Percentiles rank a stretch among this genome's conserved stretches.
Conservation (phyloP, 148 eudicot genomes). For the Agrostemma githago region DNA sequence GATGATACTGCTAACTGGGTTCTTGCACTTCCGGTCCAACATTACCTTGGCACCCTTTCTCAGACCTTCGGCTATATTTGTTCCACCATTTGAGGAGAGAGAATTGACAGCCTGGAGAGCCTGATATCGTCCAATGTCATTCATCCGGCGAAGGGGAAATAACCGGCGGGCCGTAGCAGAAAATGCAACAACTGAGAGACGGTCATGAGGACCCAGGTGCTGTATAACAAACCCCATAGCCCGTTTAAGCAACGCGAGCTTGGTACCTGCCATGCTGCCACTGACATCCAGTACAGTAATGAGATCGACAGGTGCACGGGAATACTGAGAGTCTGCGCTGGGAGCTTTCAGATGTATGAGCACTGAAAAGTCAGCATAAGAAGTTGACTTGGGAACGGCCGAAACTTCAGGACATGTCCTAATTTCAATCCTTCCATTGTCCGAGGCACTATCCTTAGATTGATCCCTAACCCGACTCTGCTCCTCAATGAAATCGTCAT, state of each 20-base stretch:
- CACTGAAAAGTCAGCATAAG: slow-evolving; percentile 46
- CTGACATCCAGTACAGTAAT: slow-evolving; percentile 81
- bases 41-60: slow-evolving; percentile 70
- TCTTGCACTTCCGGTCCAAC: slow-evolving; percentile 65
- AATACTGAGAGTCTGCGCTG: slow-evolving; percentile 29
- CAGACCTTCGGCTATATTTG: slow-evolving; percentile 84
- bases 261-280: slow-evolving; percentile 93
- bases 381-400: slow-evolving; percentile 34
- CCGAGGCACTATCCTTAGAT: slow-evolving; percentile 15
- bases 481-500: slow-evolving; percentile 61
- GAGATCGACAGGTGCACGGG: slow-evolving; percentile 74
- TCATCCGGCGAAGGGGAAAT: slow-evolving; percentile 71
- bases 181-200: slow-evolving; percentile 74
- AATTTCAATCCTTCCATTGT: slow-evolving; percentile 33
- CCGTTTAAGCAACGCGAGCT: slow-evolving; percentile 76
- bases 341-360: slow-evolving; percentile 75
- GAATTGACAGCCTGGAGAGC: slow-evolving; percentile 73
- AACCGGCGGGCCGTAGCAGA: slow-evolving; percentile 75
- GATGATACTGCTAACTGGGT: slow-evolving; percentile 73
- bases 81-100: slow-evolving; percentile 68
- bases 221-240: slow-evolving; percentile 90
- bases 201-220: slow-evolving; percentile 67
- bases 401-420: slow-evolving; percentile 57
- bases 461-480: slow-evolving; percentile 16
- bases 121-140: slow-evolving; percentile 54